Evolutionary conservation across 1,284 basidiomycete genomes (phyloP).

Genomic region (Porogramme epimiltina): DNA sequence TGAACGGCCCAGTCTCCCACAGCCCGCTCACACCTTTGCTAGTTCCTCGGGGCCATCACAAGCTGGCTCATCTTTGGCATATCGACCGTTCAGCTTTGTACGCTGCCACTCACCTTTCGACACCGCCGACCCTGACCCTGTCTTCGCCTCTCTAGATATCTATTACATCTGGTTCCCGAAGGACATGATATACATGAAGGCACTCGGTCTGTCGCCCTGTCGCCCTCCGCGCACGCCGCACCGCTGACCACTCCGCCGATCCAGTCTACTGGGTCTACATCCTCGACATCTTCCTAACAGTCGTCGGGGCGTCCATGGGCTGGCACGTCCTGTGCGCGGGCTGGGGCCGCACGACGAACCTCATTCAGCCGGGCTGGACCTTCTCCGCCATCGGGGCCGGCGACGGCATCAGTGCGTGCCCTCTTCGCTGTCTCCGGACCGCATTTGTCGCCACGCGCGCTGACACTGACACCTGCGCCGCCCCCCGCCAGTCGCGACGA

Average conservation of each 20-base stretch:
- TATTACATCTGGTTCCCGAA: constrained; percentile 10
- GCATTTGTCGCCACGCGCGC: no score
- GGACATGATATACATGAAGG: constrained; percentile 1
- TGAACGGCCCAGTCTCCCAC: not conserved
- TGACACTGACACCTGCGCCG: not conserved
- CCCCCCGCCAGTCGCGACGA: constrained; percentile 15
- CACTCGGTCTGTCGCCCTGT: constrained; percentile 2
- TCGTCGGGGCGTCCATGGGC: constrained; percentile 7
- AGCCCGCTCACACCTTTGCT: not conserved
- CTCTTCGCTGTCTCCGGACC: no score
- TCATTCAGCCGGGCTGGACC: constrained; percentile 16
- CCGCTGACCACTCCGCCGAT: not conserved
- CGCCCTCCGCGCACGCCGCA: no score
- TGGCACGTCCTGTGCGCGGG: constrained; percentile 14
- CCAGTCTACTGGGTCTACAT: constrained; percentile 17
- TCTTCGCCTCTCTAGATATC: not conserved
- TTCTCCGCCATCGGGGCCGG: constrained; percentile 9
- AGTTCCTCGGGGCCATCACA: constrained; percentile 4
- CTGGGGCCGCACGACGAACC: constrained; percentile 6
- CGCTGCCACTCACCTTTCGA: not conserved
- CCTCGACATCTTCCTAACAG: constrained; percentile 15
- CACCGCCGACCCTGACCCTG: not conserved
- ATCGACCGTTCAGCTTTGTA: constrained; percentile 7
- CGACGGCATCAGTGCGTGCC: constrained; percentile 9
- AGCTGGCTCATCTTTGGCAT: constrained; percentile 11